Conservation (phyloP, 371 early-diverging fungal species). For the Conidiobolus incongruus region DNA sequence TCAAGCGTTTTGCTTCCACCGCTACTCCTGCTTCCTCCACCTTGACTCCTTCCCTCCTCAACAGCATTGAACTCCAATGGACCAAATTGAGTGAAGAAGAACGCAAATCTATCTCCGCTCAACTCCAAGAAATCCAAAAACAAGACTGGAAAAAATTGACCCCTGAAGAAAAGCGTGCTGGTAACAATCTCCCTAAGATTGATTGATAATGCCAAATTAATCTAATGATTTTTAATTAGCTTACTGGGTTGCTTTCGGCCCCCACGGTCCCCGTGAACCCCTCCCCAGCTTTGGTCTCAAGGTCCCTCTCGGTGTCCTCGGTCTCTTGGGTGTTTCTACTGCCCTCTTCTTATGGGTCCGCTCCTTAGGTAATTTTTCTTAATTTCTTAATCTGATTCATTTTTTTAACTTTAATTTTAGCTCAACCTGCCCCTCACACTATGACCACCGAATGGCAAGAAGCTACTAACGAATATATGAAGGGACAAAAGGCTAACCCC, state of each 20-base stretch:
- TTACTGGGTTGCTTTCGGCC: conserved; percentile 87
- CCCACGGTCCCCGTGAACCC: conserved; percentile 77
- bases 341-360: conserved; percentile 46
- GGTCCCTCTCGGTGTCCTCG: conserved; percentile 43
- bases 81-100: conserved; percentile 61
- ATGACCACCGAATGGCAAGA: conserved; percentile 84
- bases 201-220: not conserved
- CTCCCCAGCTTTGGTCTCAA: conserved; percentile 37
- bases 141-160: conserved; percentile 85
- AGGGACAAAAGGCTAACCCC: conserved; percentile 74
- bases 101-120: conserved; percentile 58
- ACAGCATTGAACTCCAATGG: conserved; percentile 47
- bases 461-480: conserved; percentile 60
- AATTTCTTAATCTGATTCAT: not conserved
- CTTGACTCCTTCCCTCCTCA: not conserved
- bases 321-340: conserved; percentile 25
- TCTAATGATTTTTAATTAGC: conserved; percentile 14
- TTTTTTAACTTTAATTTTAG: conserved; percentile 2
- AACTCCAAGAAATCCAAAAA: conserved; percentile 64
- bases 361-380: conserved; percentile 28
- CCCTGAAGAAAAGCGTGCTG: conserved; percentile 83
- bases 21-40: not conserved
- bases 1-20: not conserved
- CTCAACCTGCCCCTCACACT: conserved; percentile 34
- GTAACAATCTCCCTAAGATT: too few relatives aligned